phyloP scores from a whole-genome alignment of 1,139 yeast species.

The Lizanozyma gosingica region DNA sequence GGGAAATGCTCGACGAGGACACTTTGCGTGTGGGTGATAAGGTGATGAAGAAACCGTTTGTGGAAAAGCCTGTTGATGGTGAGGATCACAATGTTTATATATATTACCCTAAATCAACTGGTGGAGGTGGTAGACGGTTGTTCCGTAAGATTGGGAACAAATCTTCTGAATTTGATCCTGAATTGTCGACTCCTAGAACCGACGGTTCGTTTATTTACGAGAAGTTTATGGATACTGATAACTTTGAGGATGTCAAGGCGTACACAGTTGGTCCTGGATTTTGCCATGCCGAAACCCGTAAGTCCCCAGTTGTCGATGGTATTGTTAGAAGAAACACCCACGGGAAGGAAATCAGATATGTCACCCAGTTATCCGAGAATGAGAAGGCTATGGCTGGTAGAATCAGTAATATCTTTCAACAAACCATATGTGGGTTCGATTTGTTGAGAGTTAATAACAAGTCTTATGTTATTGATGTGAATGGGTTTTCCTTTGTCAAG shows the following conservation, averaged over 20 bases:
- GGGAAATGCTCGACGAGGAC: slow-evolving; percentile 87
- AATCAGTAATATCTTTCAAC: slow-evolving; percentile 72
- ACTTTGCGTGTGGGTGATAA: slow-evolving; percentile 73
- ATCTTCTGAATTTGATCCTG: slow-evolving; percentile 92
- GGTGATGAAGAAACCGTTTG: slow-evolving; percentile 77
- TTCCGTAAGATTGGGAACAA: slow-evolving; percentile 97
- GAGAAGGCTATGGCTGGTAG: slow-evolving; percentile 76
- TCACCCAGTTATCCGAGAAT: slow-evolving; percentile 66
- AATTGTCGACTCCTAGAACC: slow-evolving; percentile 63
- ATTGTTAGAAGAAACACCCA: slow-evolving; percentile 94
- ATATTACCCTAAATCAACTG: slow-evolving; percentile 78
- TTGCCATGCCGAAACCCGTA: slow-evolving; percentile 97
- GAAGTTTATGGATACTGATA: slow-evolving; percentile 94
- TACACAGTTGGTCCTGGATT: slow-evolving; percentile 87
- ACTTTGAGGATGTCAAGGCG: slow-evolving; percentile 97
- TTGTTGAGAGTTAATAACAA: slow-evolving; percentile 80
- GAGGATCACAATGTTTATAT: slow-evolving; percentile 96
- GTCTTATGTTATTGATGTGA: slow-evolving; percentile 92
- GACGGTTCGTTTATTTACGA: slow-evolving; percentile 92
- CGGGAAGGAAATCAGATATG: slow-evolving; percentile 90
- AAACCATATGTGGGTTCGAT: slow-evolving; percentile 98
- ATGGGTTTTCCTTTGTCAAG: slow-evolving; percentile 96
- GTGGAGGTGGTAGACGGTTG: slow-evolving; percentile 94
- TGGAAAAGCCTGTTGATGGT: slow-evolving; percentile 98
- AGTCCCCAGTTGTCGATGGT: slow-evolving; percentile 98